Evolutionary conservation across 345 rosid species (phyloP).

Genomic region (Rhodamnia argentea): DNA sequence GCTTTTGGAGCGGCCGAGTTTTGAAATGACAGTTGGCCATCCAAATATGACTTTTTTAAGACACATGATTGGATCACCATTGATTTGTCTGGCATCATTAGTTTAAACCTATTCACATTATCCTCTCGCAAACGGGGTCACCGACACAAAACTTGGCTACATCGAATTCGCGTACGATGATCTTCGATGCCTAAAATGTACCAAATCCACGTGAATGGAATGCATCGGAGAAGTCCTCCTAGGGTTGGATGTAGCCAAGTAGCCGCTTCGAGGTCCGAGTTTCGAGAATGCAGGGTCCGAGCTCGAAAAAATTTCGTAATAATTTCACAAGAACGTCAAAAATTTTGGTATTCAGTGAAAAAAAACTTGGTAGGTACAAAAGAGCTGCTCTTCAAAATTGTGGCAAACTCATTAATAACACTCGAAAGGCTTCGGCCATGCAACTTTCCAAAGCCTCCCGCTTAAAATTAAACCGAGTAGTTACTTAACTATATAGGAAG

Average conservation of each 20-base stretch:
- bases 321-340: no score
- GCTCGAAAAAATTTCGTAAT: no score
- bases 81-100: background rate
- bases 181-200: background rate
- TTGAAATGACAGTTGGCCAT: background rate
- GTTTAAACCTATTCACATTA: background rate
- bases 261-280: background rate
- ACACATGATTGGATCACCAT: background rate
- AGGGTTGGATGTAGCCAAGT: no score
- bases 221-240: background rate
- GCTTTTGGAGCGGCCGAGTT: background rate
- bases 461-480: fast-evolving
- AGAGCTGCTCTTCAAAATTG: no score
- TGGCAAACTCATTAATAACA: background rate
- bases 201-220: background rate
- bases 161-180: background rate
- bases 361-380: no score
- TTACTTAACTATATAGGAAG: background rate
- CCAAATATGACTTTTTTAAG: background rate
- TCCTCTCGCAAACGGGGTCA: background rate
- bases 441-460: background rate
- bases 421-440: fast-evolving
- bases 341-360: no score
- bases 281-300: background rate
- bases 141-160: background rate